Conservation (phyloP, 176 grass and related monocot species). For the Paspalum vaginatum region DNA sequence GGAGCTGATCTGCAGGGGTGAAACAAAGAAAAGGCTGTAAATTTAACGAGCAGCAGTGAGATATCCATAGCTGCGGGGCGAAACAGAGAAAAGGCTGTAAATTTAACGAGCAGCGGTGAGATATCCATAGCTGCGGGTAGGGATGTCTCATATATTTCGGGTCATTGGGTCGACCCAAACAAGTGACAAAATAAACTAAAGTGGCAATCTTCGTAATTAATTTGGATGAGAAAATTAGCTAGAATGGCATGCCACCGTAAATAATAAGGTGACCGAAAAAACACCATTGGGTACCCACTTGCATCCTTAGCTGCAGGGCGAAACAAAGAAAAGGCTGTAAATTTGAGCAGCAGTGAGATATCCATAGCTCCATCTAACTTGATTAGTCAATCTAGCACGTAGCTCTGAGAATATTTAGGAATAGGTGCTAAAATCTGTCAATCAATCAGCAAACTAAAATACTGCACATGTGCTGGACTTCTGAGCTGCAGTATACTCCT, state of each 20-base stretch:
- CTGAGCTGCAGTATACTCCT: not conserved
- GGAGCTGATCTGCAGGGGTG: conserved; percentile 24
- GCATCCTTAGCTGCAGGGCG: no score
- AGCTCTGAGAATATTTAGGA: not conserved
- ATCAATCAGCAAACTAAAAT: not conserved
- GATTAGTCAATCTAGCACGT: not conserved
- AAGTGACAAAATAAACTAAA: no score
- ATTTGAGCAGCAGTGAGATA: not conserved
- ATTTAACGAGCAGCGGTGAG: no score
- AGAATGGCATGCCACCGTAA: no score
- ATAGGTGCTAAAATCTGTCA: not conserved
- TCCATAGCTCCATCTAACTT: not conserved
- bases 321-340: not conserved
- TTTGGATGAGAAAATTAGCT: no score
- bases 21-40: not conserved
- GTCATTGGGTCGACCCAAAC: no score
- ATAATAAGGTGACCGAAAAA: no score
- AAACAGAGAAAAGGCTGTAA: not conserved
- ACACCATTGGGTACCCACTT: no score
- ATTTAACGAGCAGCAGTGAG: not conserved
- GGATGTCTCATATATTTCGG: no score
- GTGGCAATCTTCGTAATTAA: no score
- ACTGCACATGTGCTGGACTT: not conserved
- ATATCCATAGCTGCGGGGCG: not conserved
- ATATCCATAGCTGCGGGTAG: no score